Evolutionary conservation across 768 basidiomycete species (phyloP).

Genomic region (Leucogyrophana mollusca): DNA sequence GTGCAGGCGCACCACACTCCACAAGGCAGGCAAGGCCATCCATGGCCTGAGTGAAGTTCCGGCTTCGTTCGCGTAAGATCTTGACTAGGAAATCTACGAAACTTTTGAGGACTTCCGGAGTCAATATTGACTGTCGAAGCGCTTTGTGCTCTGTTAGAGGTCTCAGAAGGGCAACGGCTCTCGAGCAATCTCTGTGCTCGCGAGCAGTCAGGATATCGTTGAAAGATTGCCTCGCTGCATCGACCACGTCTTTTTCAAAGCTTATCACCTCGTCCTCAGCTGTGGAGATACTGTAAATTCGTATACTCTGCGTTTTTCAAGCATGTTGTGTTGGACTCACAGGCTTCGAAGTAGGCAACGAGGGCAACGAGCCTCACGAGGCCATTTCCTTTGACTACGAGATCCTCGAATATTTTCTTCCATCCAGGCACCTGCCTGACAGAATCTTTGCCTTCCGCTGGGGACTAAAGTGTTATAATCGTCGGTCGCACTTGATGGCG

Average conservation of each 20-base stretch:
- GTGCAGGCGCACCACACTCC: constrained; percentile 12
- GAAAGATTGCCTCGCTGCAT: constrained; percentile 16
- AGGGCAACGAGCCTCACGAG: constrained; percentile 12
- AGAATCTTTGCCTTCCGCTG: constrained; percentile 8
- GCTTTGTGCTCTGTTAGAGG: constrained; percentile 16
- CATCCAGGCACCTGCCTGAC: constrained; percentile 2
- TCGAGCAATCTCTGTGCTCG: constrained; percentile 16
- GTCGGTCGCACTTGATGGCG: neutral
- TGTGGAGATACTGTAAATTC: too few species aligned
- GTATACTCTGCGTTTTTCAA: too few species aligned
- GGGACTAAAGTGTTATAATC: neutral
- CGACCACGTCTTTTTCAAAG: constrained; percentile 2
- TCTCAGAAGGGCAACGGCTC: constrained; percentile 20
- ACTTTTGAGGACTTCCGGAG: constrained; percentile 7
- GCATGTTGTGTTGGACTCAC: constrained; percentile 8
- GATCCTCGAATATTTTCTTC: neutral
- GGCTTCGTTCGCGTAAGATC: constrained; percentile 1
- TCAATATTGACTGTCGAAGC: constrained; percentile 15
- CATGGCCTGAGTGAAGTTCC: constrained; percentile 19
- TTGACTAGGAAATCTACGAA: constrained; percentile 14
- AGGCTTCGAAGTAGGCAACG: constrained; percentile 13
- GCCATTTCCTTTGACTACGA: neutral
- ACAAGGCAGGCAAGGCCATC: constrained; percentile 17
- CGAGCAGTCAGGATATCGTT: constrained; percentile 8
- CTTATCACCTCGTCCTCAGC: too few species aligned